Conservation (phyloP, 345 rosid species). For the Adansonia digitata region DNA sequence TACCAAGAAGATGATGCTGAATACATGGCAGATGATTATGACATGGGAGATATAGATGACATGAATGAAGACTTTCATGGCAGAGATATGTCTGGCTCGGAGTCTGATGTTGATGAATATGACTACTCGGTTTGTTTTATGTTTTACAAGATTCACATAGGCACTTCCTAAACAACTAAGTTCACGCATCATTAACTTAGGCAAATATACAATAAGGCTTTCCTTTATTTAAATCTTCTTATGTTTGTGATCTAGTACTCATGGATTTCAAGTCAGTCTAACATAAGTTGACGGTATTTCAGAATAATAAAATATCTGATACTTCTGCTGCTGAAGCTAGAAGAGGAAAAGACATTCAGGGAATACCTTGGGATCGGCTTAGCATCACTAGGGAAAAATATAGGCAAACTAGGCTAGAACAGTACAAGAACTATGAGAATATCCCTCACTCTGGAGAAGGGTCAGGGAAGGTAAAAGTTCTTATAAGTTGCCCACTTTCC, state of each 20-base stretch:
- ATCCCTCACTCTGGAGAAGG: conserved; percentile 60
- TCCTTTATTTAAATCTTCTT: not conserved
- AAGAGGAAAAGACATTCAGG: conserved; percentile 85
- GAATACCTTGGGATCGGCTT: conserved; percentile 93
- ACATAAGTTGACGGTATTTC: conserved; percentile 19
- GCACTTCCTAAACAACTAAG: not conserved
- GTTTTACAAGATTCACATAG: not conserved
- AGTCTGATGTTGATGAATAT: conserved; percentile 63
- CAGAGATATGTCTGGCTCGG: conserved; percentile 46
- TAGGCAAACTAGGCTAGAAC: conserved; percentile 82
- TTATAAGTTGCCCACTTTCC: not conserved
- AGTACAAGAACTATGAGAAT: conserved; percentile 93
- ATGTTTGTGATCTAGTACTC: not conserved
- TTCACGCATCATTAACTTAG: not conserved
- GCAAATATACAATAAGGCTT: not conserved
- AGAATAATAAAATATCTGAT: conserved; percentile 52
- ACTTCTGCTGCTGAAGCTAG: conserved; percentile 85
- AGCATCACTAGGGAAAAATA: conserved; percentile 79
- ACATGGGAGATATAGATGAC: conserved; percentile 59
- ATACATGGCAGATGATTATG: conserved; percentile 58
- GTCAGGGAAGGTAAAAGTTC: conserved; percentile 49
- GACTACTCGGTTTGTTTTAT: conserved; percentile 42
- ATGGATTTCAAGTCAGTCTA: not conserved
- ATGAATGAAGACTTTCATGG: conserved; percentile 50
- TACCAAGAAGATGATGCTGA: conserved; percentile 57